Percentiles rank a stretch among this genome's conserved stretches.
Evolutionary conservation across 2,329 filamentous ascomycete species (phyloP).

Genomic region (Chaetomiaceae sp.): DNA sequence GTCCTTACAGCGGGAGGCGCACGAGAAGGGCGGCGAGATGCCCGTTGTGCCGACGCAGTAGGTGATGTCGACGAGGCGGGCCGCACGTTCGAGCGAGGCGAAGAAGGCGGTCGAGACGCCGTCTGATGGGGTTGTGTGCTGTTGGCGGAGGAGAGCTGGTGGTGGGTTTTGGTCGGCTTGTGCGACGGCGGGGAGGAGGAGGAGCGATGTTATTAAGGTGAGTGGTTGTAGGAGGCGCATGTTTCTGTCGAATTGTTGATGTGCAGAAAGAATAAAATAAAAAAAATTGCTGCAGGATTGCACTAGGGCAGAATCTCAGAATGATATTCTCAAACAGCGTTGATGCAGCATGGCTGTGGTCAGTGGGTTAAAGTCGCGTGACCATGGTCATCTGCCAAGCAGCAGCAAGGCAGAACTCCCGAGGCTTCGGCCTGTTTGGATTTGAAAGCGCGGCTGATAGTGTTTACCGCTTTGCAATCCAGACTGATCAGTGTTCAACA

Average conservation of each 20-base stretch:
- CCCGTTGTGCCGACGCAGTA: conserved; percentile 89
- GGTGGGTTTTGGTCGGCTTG: not conserved
- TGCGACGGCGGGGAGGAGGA: not conserved
- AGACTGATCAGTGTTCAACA: not conserved
- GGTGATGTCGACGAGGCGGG: conserved; percentile 88
- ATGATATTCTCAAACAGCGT: not conserved
- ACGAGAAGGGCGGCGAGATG: conserved; percentile 76
- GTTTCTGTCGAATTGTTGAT: not conserved
- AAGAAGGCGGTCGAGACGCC: conserved; percentile 63
- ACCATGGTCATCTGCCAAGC: conserved; percentile 11
- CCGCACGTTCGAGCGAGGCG: conserved; percentile 75
- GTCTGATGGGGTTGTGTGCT: not conserved
- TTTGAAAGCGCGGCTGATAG: not conserved
- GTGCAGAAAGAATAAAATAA: too few species aligned
- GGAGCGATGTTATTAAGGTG: not conserved
- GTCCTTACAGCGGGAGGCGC: conserved; percentile 77
- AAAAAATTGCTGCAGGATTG: too few species aligned
- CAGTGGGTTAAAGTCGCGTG: conserved; percentile 11
- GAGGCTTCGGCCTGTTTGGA: not conserved
- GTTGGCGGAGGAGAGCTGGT: not conserved
- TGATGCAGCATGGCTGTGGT: not conserved
- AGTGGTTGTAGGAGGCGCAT: too few species aligned
- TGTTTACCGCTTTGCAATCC: not conserved
- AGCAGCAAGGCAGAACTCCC: not conserved
- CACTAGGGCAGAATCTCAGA: too few species aligned